These are phyloP conservation scores for Flaveria bidentis DNA, from an alignment of 129 eudicot genomes.

Conservation along the genomic window DNA sequence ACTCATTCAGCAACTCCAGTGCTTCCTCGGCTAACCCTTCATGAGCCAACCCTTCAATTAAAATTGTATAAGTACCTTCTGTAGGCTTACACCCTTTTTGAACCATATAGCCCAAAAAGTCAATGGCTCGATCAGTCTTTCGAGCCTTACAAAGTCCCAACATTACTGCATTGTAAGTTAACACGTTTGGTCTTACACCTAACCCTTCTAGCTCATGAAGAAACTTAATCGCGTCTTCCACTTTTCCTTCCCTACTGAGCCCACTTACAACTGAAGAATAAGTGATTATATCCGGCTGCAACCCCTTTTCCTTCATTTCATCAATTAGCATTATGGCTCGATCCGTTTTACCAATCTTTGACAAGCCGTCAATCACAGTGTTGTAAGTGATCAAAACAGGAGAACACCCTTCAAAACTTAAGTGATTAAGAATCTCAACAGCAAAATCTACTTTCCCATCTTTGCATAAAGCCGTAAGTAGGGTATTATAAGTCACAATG, in stretches of 20 bases:
- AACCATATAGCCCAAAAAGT: slow-evolving; percentile 71
- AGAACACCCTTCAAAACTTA: slow-evolving; percentile 67
- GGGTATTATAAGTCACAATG: slow-evolving; percentile 73
- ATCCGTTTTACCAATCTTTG: slow-evolving; percentile 66
- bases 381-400: slow-evolving; percentile 86
- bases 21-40: slow-evolving; percentile 74
- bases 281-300: slow-evolving; percentile 68
- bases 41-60: slow-evolving; percentile 75
- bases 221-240: slow-evolving; percentile 69
- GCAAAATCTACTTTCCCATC: slow-evolving; percentile 85
- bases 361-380: slow-evolving; percentile 77
- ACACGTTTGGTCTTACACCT: slow-evolving; percentile 63
- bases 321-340: slow-evolving; percentile 56
- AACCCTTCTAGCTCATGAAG: slow-evolving; percentile 60
- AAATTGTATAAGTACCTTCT: slow-evolving; percentile 68
- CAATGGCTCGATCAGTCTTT: slow-evolving; percentile 75
- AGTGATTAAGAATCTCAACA: slow-evolving; percentile 60
- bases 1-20: slow-evolving; percentile 61
- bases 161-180: slow-evolving; percentile 68
- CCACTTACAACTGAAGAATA: slow-evolving; percentile 72
- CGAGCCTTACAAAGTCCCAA: slow-evolving; percentile 82
- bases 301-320: slow-evolving; percentile 77
- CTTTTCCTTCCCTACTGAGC: slow-evolving; percentile 73
- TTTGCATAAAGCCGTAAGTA: slow-evolving; percentile 80
- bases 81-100: slow-evolving; percentile 75